phyloP scores from a whole-genome alignment of 1,284 basidiomycete species.

The Rhodotorula sp. region DNA sequence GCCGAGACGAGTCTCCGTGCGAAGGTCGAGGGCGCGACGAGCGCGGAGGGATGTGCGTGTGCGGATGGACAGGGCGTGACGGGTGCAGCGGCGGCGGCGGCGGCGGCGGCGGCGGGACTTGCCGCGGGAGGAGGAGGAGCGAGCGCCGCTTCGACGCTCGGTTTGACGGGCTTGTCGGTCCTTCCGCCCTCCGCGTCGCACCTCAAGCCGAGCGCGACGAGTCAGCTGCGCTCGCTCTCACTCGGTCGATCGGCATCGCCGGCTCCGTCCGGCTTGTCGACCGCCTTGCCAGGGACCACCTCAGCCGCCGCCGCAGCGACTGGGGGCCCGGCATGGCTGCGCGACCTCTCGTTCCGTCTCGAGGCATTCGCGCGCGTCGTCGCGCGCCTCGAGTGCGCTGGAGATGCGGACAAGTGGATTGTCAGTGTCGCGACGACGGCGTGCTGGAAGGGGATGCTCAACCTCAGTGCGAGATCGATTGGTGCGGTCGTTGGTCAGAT shows the following conservation, averaged over 20 bases:
- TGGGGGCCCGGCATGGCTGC: conserved; percentile 37
- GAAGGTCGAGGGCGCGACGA: conserved; percentile 3
- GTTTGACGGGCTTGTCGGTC: neutral
- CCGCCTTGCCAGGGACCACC: too few species aligned
- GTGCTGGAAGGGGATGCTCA: conserved; percentile 44
- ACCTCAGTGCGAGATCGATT: conserved; percentile 28
- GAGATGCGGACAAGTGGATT: conserved; percentile 42
- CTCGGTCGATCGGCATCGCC: conserved; percentile 18
- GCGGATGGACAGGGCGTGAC: neutral
- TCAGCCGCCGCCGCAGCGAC: neutral
- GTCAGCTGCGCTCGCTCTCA: conserved; percentile 30
- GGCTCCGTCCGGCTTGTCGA: conserved; percentile 3
- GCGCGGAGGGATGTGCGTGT: too few species aligned
- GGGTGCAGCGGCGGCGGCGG: neutral
- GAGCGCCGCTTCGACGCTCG: conserved; percentile 7
- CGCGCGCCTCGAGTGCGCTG: conserved; percentile 34
- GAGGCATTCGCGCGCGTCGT: conserved; percentile 37
- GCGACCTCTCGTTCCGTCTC: conserved; percentile 37
- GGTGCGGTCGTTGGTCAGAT: conserved; percentile 11
- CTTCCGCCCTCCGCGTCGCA: neutral
- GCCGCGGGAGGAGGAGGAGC: neutral
- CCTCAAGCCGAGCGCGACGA: conserved; percentile 11
- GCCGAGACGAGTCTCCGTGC: conserved; percentile 17
- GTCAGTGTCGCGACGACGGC: conserved; percentile 41
- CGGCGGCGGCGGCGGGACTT: neutral